Evolutionary conservation across 345 rosid genomes (phyloP), one percentile per base, ranked within the genome.

Genomic region (Alliaria petiolata): DNA sequence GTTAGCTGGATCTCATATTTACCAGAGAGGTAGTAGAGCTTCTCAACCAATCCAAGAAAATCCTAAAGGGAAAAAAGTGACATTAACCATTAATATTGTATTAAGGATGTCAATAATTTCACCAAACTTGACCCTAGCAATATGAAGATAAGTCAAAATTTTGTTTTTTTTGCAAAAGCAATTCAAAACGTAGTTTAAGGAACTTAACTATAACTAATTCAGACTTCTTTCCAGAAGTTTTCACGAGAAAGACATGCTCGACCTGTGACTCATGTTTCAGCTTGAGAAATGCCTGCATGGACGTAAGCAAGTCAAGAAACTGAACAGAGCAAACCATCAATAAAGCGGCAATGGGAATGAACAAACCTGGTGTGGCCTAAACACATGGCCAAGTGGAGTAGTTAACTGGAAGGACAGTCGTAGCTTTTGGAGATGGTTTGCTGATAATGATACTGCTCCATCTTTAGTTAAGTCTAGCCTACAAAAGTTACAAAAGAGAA

Each of bases 381-480:
- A 95, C 49, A 82, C 79, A 68, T 12, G 82, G 31, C 89, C 92
- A 62, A 36, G 69, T 71, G 98, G 95, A 62, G 89, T 84, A 56
- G 87, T 81, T 80, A 95, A 75, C 55, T 72, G 83, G 67, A 87
- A 92, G 5, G 91, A 85, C n/a, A 95, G 70, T 4, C 85, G 92
- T 69, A 95, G 76, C 85, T 90, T 95, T 77, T 95, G 97, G 35
- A 95, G 99, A 75, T 95, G 99, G 78, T 92, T 95, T 39, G 98
- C 99, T 34, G 92, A 81, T 72, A 92, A 79, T 39, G 97, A 83
- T 55, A 86, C 80, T 35, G 66, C 78, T 68, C 70, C 85, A 59
- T 85, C 81, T 83, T 78, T 85, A 72, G 83, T 74, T 55, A 95
- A 81, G 84, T 91, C 91, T 62, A 95, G 80, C 84, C 99, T 95